phyloP scores from a whole-genome alignment of 352 stramenopile genomes.

The Aphanomyces stellatus region DNA sequence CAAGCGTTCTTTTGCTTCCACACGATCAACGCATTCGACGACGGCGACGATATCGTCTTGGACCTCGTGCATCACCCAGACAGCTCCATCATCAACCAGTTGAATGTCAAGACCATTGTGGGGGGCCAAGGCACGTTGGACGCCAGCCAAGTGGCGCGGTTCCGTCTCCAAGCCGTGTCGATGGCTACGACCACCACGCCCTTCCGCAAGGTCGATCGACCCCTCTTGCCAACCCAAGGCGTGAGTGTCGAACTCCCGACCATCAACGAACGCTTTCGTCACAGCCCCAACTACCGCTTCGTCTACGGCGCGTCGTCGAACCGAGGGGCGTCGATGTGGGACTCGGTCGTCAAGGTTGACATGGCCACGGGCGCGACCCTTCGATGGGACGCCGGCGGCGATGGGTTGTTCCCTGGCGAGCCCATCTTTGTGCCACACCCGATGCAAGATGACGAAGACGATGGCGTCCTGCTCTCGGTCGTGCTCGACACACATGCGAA shows the following conservation, averaged over 20 bases:
- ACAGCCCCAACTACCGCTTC: neutral
- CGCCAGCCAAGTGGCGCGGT: neutral
- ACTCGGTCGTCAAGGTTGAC: neutral
- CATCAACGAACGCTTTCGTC: slow-evolving; percentile 2
- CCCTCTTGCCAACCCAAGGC: neutral
- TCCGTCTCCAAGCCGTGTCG: neutral
- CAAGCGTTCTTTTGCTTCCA: slow-evolving; percentile 9
- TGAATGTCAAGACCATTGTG: neutral
- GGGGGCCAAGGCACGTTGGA: neutral
- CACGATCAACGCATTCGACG: slow-evolving; percentile 2
- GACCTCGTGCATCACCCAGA: neutral
- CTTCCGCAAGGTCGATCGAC: neutral
- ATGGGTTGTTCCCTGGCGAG: neutral
- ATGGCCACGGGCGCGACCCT: neutral
- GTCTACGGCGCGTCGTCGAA: neutral
- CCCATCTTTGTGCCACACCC: slow-evolving; percentile 6
- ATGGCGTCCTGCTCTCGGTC: neutral
- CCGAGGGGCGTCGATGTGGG: neutral
- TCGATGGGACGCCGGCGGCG: neutral
- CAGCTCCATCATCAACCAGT: neutral
- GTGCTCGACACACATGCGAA: neutral
- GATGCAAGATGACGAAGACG: neutral
- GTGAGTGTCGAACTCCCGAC: neutral
- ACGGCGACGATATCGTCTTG: neutral
- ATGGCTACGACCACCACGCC: neutral